phyloP scores from a whole-genome alignment of 352 stramenopile species.

The Pseudoperonospora humuli region DNA sequence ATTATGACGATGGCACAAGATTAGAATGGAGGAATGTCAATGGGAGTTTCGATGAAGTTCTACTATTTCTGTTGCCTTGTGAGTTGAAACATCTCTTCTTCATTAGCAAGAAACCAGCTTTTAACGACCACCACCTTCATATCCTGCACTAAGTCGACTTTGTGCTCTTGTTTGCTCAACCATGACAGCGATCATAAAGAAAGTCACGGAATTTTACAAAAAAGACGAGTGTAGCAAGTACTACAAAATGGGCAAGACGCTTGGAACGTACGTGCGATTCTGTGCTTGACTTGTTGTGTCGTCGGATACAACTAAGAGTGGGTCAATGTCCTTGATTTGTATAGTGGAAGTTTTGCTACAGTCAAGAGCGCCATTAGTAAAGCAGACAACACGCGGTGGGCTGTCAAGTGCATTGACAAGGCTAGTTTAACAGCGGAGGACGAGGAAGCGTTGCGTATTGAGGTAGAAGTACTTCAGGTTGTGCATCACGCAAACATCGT shows the following conservation, averaged over 20 bases:
- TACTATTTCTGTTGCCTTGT: neutral
- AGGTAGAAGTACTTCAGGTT: conserved; percentile 29
- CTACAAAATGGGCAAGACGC: conserved; percentile 85
- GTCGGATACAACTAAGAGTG: no score
- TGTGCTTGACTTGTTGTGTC: neutral
- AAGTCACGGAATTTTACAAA: conserved; percentile 84
- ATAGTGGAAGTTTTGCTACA: neutral
- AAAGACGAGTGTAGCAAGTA: conserved; percentile 84
- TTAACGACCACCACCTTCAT: conserved; percentile 1
- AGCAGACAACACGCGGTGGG: no score
- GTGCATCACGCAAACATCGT: conserved; percentile 87
- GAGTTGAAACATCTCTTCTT: neutral
- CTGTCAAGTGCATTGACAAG: conserved; percentile 91
- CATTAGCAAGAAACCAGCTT: conserved; percentile 13
- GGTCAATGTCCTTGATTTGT: no score
- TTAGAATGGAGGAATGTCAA: no score
- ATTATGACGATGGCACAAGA: no score
- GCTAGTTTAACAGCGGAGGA: conserved; percentile 79
- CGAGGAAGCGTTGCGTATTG: conserved; percentile 80
- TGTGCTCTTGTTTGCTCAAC: neutral
- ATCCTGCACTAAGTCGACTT: neutral
- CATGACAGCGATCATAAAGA: conserved; percentile 86
- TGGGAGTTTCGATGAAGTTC: no score
- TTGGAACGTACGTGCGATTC: conserved; percentile 68
- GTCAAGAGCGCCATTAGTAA: conserved; percentile 64